phyloP scores from a whole-genome alignment of 108 stramenopile species.

The Nannochloropsis salina region DNA sequence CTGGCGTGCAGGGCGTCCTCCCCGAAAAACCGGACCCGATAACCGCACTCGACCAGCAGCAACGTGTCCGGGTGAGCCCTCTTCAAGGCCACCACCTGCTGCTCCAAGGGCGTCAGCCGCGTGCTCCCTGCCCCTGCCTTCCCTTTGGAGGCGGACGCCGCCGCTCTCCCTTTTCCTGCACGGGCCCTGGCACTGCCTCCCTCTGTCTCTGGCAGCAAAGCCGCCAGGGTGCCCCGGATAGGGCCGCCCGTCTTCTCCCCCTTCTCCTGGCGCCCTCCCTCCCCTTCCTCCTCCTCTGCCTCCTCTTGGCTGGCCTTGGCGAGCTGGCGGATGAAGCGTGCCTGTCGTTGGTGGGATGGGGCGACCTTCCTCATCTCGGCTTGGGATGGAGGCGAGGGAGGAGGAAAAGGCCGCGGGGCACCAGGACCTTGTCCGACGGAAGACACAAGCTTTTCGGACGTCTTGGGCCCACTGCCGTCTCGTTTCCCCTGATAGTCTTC shows the following conservation, averaged over 20 bases:
- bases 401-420: background rate
- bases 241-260: background rate
- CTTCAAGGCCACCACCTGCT: constrained; percentile 47
- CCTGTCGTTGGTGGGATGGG: background rate
- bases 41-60: constrained; percentile 50
- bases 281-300: background rate
- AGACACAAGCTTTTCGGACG: background rate
- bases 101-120: constrained; percentile 44
- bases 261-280: background rate
- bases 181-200: no score
- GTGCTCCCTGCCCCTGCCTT: no score
- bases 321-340: background rate
- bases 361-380: background rate
- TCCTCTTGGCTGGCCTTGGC: constrained; percentile 13
- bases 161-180: no score
- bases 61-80: constrained; percentile 38
- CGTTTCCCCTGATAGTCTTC: background rate
- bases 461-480: background rate
- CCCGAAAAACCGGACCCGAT: constrained; percentile 47
- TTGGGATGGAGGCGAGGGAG: background rate
- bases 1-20: constrained; percentile 29
- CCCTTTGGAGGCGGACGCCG: no score
- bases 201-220: no score
- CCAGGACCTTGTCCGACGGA: background rate
- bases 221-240: no score